Conservation (phyloP, 805 yeast species). For the Dipodascopsis uninucleata region DNA sequence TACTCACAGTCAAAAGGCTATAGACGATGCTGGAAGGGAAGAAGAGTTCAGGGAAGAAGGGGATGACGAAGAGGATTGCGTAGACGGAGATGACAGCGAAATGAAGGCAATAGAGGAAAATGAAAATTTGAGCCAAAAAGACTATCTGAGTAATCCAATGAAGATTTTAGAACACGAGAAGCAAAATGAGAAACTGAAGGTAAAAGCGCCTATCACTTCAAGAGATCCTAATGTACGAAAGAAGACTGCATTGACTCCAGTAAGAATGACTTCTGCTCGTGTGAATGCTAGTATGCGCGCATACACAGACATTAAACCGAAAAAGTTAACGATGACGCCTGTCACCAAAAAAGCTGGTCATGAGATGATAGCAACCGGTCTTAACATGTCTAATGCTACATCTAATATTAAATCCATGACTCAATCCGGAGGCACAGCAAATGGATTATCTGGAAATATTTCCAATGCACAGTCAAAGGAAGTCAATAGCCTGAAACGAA, state of each 20-base stretch:
- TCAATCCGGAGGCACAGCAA: slow-evolving; percentile 32
- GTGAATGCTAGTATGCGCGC: slow-evolving; percentile 13
- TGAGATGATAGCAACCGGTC: slow-evolving; percentile 62
- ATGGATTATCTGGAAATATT: slow-evolving; percentile 33
- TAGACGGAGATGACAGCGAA: slow-evolving; percentile 2
- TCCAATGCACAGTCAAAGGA: slow-evolving; percentile 40
- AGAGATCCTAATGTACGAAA: slow-evolving; percentile 10
- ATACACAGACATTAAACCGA: slow-evolving; percentile 3
- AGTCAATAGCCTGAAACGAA: slow-evolving; percentile 43
- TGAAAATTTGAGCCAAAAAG: not conserved
- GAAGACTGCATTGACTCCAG: slow-evolving; percentile 16
- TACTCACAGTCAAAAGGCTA: slow-evolving; percentile 10
- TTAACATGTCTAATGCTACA: slow-evolving; percentile 44
- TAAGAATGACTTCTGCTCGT: slow-evolving; percentile 24
- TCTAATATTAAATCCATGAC: slow-evolving; percentile 37
- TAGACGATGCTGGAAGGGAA: slow-evolving; percentile 9
- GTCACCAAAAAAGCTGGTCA: slow-evolving; percentile 31
- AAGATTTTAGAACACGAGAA: not conserved
- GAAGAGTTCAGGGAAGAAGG: slow-evolving; percentile 8
- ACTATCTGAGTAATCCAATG: not conserved
- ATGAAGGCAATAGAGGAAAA: slow-evolving; percentile 3
- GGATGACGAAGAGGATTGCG: slow-evolving; percentile 12
- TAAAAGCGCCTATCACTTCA: not conserved
- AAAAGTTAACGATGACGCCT: slow-evolving; percentile 8
- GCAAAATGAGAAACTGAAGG: not conserved